Evolutionary conservation across 345 rosid genomes (phyloP), one percentile per base, ranked within the genome.

Genomic region (Lenwebbia sp.): DNA sequence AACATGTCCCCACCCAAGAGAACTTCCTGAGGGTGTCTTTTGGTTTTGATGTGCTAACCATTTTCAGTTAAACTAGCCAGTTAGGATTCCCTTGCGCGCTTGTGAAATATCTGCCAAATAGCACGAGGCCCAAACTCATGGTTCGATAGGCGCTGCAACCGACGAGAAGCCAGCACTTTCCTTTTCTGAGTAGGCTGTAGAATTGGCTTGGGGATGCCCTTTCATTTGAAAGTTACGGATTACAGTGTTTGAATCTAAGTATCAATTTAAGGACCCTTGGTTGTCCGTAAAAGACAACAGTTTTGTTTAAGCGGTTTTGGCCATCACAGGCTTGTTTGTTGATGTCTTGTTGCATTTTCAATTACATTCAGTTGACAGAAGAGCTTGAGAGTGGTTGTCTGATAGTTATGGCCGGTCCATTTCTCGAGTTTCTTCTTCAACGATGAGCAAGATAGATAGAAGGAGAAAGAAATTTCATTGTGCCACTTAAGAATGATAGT

Each of bases 1-100:
- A 94, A 94, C 84, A 94, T 96, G 98, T 94, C 98, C 87, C 98
- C 96, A 6, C 96, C 96, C 57, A 93, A 94, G 83, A 94, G 89
- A 91, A 86, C 91, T 91, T 91, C 92, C 82, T 92, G 89, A 85
- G 56, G n/a, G 58, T 33, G 25, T 37, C 58, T 1, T 49, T 54
- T 85, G 86, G 78, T 84, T 33, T 60, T 19, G 28, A 25, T 54
- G 33, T 62, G 51, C 56, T 26, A 26, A 62, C 57, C 30, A 51
- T 65, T 84, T 50, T 4, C 33, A 47, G 37, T 65, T 65, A 17
- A 33, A 33, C 44, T 33, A 0, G 78, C 78, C 2, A 70, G 47
- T 33, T 33, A 70, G 12, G 44, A 17, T 70, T 37, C 81, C 47
- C 47, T 41, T 37, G 78, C 47, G 26, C 7, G 2, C 25, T 19